Percentiles rank a stretch among this genome's conserved stretches.
Conservation (phyloP, 441 rosid genomes). For the Gossypium gossypioides region DNA sequence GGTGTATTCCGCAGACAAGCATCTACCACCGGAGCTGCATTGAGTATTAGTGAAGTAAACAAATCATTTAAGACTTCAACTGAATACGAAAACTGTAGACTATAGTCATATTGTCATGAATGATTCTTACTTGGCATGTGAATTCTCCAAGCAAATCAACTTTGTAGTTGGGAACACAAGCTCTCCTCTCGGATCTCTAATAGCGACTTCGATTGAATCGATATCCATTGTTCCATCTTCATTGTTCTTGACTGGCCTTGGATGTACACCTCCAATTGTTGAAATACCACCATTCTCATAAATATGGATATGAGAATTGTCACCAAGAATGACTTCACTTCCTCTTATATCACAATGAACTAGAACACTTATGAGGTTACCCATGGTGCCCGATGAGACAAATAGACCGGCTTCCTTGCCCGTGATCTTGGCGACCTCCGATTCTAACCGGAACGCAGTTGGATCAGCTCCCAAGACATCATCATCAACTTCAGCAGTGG, state of each 20-base stretch:
- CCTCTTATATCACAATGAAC: conserved; percentile 81
- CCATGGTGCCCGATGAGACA: conserved; percentile 95
- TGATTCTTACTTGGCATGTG: conserved; percentile 76
- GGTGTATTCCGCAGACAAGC: conserved; percentile 58
- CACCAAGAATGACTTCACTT: conserved; percentile 84
- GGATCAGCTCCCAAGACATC: conserved; percentile 75
- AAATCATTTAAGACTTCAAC: no score
- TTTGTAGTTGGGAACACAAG: conserved; percentile 71
- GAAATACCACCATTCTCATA: conserved; percentile 85
- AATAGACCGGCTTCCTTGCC: conserved; percentile 81
- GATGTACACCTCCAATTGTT: conserved; percentile 83
- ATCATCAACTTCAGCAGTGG: conserved; percentile 82
- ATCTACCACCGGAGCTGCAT: conserved; percentile 79
- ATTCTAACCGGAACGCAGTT: conserved; percentile 48
- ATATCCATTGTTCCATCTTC: conserved; percentile 76
- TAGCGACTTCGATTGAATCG: conserved; percentile 59
- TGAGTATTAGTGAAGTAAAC: neutral
- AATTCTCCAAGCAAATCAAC: conserved; percentile 85
- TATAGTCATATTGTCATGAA: neutral
- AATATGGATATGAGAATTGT: conserved; percentile 69
- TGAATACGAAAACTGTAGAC: no score
- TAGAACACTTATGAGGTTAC: conserved; percentile 81
- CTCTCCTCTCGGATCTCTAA: conserved; percentile 61
- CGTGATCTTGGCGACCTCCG: conserved; percentile 56
- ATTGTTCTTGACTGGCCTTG: conserved; percentile 64